These are phyloP conservation scores for Ambispora gerdemannii DNA, from an alignment of 192 early-diverging fungal genomes.

Conservation along the genomic window DNA sequence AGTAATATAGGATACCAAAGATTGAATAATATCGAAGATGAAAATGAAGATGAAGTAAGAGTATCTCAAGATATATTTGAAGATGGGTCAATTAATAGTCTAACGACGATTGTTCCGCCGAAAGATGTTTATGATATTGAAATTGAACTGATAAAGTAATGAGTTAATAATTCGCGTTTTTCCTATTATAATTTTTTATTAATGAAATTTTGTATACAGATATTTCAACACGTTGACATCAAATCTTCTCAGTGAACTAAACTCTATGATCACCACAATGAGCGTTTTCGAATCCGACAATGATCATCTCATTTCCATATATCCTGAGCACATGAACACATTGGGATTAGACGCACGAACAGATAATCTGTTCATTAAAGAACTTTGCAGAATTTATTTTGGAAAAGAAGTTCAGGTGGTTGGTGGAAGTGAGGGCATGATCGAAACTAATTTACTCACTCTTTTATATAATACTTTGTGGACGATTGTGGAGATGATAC, in stretches of 20 bases:
- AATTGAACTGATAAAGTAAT: conserved; percentile 37
- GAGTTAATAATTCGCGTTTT: conserved; percentile 15
- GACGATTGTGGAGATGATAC: too few species aligned
- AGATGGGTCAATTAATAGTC: not conserved
- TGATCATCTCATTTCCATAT: conserved; percentile 16
- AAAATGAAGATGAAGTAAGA: conserved; percentile 27
- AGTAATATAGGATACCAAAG: conserved; percentile 33
- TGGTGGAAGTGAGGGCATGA: conserved; percentile 10
- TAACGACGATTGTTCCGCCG: conserved; percentile 12
- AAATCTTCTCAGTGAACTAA: conserved; percentile 30
- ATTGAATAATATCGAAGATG: conserved; percentile 20
- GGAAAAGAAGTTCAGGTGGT: conserved; percentile 35
- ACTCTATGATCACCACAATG: not conserved
- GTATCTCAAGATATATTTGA: not conserved
- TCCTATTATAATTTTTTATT: not conserved
- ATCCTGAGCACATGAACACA: conserved; percentile 39
- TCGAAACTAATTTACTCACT: too few species aligned
- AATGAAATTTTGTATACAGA: conserved; percentile 29
- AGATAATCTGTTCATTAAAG: conserved; percentile 42
- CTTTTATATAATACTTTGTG: too few species aligned
- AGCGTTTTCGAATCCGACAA: conserved; percentile 22
- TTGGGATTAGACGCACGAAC: conserved; percentile 44
- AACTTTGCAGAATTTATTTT: conserved; percentile 48
- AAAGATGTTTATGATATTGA: conserved; percentile 26
- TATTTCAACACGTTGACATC: conserved; percentile 33